Percentiles rank a stretch among this genome's conserved stretches.
Evolutionary conservation across 2,329 filamentous ascomycete species (phyloP).

Genomic region (Reticulascus tulasneorum): DNA sequence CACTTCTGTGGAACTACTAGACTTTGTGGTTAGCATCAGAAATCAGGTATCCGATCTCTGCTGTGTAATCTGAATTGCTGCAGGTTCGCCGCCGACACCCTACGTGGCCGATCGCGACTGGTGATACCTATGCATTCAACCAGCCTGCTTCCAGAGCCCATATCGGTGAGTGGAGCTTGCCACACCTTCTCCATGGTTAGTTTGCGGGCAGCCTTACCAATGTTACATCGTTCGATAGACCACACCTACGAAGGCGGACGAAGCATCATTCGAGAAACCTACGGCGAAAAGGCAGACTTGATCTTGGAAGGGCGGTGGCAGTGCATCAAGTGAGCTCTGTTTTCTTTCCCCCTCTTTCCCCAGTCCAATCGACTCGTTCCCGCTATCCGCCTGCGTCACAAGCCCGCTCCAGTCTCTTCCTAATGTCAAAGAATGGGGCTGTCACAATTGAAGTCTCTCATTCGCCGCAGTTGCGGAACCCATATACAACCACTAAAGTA

Average conservation of each 20-base stretch:
- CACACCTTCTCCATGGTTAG: not conserved
- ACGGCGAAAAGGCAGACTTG: not conserved
- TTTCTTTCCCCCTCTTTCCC: too few species aligned
- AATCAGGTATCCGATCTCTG: not conserved
- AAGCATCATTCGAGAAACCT: slow-evolving; percentile 2
- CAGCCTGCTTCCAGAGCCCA: slow-evolving; percentile 6
- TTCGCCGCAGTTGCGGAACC: too few species aligned
- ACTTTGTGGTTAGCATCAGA: slow-evolving; percentile 3
- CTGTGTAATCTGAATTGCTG: not conserved
- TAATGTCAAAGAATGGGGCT: too few species aligned
- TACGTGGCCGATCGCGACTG: slow-evolving; percentile 5
- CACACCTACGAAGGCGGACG: slow-evolving; percentile 6
- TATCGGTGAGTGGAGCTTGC: slow-evolving; percentile 2
- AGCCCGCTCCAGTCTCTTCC: too few species aligned
- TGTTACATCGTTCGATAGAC: not conserved
- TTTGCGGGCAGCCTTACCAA: not conserved
- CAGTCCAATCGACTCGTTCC: too few species aligned
- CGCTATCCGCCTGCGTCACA: too few species aligned
- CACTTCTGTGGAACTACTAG: not conserved
- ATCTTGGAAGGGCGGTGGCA: slow-evolving; percentile 1
- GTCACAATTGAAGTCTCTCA: too few species aligned
- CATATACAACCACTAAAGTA: too few species aligned
- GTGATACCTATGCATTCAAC: slow-evolving; percentile 1
- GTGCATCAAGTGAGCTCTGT: slow-evolving; percentile 4
- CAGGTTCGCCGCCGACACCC: slow-evolving; percentile 6